phyloP scores from a whole-genome alignment of 129 eudicot species.

The Cynara cardunculus region DNA sequence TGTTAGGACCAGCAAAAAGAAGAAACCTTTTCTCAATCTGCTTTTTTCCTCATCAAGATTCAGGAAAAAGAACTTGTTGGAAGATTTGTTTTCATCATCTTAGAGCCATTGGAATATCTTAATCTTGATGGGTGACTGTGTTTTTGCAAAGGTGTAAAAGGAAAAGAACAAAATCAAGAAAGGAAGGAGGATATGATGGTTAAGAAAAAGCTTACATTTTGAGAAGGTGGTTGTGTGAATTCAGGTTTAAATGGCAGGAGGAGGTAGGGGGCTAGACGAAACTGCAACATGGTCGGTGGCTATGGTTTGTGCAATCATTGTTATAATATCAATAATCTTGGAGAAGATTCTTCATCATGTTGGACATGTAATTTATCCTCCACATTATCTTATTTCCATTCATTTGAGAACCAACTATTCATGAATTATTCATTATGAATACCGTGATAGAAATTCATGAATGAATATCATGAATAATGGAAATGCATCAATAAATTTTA shows the following conservation, averaged over 20 bases:
- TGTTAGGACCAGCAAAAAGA: constrained; percentile 28
- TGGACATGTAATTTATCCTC: constrained; percentile 45
- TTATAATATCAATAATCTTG: constrained; percentile 51
- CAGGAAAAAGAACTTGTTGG: neutral
- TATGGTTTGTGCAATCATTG: constrained; percentile 58
- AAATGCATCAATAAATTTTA: neutral
- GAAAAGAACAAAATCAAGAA: neutral
- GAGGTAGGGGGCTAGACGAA: constrained; percentile 57
- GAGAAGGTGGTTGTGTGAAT: constrained; percentile 16
- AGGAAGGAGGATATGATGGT: constrained; percentile 14
- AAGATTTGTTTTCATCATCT: constrained; percentile 10
- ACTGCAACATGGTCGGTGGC: constrained; percentile 92
- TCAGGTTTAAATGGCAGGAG: constrained; percentile 37
- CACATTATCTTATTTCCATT: neutral
- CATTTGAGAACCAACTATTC: neutral
- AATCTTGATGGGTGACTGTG: constrained; percentile 16
- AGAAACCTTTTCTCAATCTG: constrained; percentile 2
- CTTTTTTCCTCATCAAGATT: constrained; percentile 9
- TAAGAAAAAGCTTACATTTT: constrained; percentile 11
- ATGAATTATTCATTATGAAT: neutral
- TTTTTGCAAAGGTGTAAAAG: neutral
- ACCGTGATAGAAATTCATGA: neutral
- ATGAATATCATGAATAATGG: neutral
- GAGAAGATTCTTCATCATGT: constrained; percentile 62
- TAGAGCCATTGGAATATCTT: constrained; percentile 4